Base-by-base conservation (phyloP, 176 grass and related monocot genomes). In the Aegilops longissima region DNA sequence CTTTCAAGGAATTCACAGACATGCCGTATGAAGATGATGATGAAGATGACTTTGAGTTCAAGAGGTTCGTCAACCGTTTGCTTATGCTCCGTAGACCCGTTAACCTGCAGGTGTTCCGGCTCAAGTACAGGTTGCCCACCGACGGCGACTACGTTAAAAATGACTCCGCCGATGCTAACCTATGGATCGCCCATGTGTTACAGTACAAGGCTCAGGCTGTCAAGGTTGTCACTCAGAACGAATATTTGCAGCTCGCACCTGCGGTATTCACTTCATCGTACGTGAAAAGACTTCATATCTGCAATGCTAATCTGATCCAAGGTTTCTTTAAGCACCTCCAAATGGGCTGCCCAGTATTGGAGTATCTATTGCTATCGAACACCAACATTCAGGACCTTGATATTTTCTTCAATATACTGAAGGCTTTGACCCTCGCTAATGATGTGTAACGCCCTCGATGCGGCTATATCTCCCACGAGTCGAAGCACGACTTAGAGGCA, bases 301-400 rank as follows among this genome's bases (percentile, higher is more conserved):
- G 2, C 3, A 13, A 0, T 16, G 73, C 76, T 64, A 0, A 0
- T 25, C 2, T 88, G 36, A 0, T 0, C 3, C 3, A 6, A 0
- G 73, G 74, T 20, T 84, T 84, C 87, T 88, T 88, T 62, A 2
- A 5, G 2, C 68, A 51, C 12, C 75, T 88, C 54, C 12, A 52
- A 36, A 31, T 36, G 35, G 21, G 81, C 29, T 84, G 66, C 58
- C 34, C 29, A 18, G 0, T 3, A 29, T 54, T 88, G 66, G 30
- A 79, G 23, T 31, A 61, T 23, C 39, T 89, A 5, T 12, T 1
- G 2, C 38, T 84, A 31, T 0, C 0, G 30, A 6, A 8, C 12
- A 33, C 70, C 36, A 0, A 0, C 13, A 66, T 82, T 54, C 0
- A 0, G 2, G 45, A 68, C 17, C 14, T 0, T 82, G 61, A 87